Evolutionary conservation across 257 asterid species (phyloP), one percentile per base, ranked within the genome.

Genomic region (Rehmannia glutinosa): DNA sequence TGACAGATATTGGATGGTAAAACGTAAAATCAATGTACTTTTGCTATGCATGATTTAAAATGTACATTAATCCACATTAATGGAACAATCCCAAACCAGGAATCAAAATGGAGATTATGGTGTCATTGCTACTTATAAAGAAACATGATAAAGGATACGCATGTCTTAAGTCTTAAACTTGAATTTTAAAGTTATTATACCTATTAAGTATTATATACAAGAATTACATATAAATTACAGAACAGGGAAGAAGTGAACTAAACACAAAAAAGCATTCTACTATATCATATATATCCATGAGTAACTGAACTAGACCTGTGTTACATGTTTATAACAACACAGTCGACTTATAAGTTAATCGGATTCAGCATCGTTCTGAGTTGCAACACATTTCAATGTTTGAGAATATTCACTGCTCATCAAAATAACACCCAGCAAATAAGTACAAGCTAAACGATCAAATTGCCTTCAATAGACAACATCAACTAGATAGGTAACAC

Each of bases 351-450:
- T 25, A 42, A 47, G 33, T 66, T 47, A 3, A 55, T 5, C 27
- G 2, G 30, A 61, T 38, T 68, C 64, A 55, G 28, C 39, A 62
- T 49, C 64, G 17, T 28, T 73, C 11, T 46, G 38, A 59, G 70
- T 51, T 30, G 19, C 51, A 30, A 61, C 64, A 17, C 28, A 21
- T 15, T 57, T 19, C 39, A 43, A 49, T 42, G 45, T 47, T 65
- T 33, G 69, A 49, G 24, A 71, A 75, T 70, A 70, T 64, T 30
- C 68, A 57, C 10, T 30, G 49, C 72, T 66, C 35, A 24, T 62
- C 33, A 61, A 27, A 15, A 55, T 12, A 39, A 28, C 67, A 68
- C 62, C 45, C 57, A 72, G 4, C 60, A 70, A 72, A 69, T 38
- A 59, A 59, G 72, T 52, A 67, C 69, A 61, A 28, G 65, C 62